These are phyloP conservation scores for Cryptococcus depauperatus DNA, from an alignment of 1,284 basidiomycete species.

Conservation along the genomic window DNA sequence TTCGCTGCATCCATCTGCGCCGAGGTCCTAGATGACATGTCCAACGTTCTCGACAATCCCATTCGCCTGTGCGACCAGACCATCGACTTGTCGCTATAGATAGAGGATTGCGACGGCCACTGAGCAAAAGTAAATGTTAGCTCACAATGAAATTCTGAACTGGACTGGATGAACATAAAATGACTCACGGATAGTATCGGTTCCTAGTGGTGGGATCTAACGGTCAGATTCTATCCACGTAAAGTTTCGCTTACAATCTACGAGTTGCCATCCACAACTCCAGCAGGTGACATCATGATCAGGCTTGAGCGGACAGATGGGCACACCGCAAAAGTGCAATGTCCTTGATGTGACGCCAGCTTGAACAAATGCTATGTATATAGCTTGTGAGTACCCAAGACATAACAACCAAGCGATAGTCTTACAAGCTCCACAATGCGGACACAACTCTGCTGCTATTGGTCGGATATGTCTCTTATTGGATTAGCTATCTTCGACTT, in stretches of 20 bases:
- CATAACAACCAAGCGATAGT: background rate
- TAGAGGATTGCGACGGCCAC: constrained; percentile 17
- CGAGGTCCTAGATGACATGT: constrained; percentile 17
- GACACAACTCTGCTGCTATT: constrained; percentile 9
- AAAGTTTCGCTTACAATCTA: constrained; percentile 11
- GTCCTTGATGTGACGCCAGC: constrained; percentile 12
- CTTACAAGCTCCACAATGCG: constrained; percentile 9
- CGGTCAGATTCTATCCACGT: background rate
- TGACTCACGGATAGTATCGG: constrained; percentile 22
- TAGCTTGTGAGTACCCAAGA: background rate
- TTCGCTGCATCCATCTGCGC: constrained; percentile 2
- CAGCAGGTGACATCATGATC: constrained; percentile 17
- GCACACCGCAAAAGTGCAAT: constrained; percentile 23
- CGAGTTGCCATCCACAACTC: constrained; percentile 16
- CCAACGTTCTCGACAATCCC: constrained; percentile 18
- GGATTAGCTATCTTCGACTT: background rate
- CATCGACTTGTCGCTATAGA: constrained; percentile 8
- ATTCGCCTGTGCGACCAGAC: constrained; percentile 8
- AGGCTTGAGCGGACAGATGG: constrained; percentile 16
- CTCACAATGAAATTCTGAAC: no score
- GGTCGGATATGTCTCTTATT: constrained; percentile 8
- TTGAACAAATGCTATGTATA: constrained; percentile 10
- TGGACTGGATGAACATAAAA: background rate
- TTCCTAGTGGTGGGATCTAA: constrained; percentile 5
- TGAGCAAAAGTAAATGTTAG: no score